These are phyloP conservation scores for Phytopythium vexans DNA, from an alignment of 352 stramenopile species.

Conservation along the genomic window DNA sequence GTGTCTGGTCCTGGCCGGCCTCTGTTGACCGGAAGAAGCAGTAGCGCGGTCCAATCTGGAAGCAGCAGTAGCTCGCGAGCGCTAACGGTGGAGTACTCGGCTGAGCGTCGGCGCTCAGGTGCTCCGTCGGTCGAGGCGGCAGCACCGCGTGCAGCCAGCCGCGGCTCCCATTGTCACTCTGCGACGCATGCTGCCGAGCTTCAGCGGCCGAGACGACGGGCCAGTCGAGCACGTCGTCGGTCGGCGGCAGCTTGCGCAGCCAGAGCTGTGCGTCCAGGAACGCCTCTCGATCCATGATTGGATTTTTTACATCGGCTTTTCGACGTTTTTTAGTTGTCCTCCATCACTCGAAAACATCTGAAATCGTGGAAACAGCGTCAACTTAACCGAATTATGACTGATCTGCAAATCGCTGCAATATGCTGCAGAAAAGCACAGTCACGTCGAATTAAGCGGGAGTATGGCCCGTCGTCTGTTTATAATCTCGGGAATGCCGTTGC, in stretches of 20 bases:
- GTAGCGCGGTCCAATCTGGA: slow-evolving; percentile 26
- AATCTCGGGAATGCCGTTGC: too few species aligned
- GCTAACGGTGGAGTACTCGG: background rate
- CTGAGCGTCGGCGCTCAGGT: slow-evolving; percentile 1
- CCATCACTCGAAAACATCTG: too few species aligned
- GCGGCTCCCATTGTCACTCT: background rate
- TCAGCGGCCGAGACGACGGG: background rate
- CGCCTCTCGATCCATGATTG: slow-evolving; percentile 6
- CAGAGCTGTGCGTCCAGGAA: slow-evolving; percentile 20
- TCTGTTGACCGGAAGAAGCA: slow-evolving; percentile 25
- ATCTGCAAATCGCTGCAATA: too few species aligned
- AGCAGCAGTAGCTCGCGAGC: slow-evolving; percentile 21
- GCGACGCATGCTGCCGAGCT: too few species aligned
- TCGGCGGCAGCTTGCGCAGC: slow-evolving; percentile 15
- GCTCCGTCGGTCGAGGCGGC: background rate
- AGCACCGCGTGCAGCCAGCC: background rate
- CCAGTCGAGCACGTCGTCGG: slow-evolving; percentile 2
- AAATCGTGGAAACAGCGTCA: too few species aligned
- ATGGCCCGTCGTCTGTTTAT: too few species aligned
- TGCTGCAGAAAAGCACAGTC: too few species aligned
- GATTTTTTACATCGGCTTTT: too few species aligned
- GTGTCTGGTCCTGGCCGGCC: slow-evolving; percentile 24
- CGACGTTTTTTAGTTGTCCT: too few species aligned
- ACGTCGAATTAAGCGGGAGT: too few species aligned
- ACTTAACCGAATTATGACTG: too few species aligned